Conservation (phyloP, 1,139 yeast species). For the Candida frijolesensis region DNA sequence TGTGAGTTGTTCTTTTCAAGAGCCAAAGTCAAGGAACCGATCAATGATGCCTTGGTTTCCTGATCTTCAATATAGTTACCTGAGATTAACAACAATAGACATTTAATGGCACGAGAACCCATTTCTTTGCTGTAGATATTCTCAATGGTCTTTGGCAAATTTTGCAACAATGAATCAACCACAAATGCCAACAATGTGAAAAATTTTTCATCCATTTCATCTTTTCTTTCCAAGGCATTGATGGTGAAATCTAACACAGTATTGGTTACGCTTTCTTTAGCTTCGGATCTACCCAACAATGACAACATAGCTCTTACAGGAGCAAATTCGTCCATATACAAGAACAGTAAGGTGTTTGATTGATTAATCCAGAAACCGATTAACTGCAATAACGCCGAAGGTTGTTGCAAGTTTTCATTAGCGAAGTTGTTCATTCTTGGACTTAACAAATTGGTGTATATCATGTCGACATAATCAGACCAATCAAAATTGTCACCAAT, state of each 20-base stretch:
- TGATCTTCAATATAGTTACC: conserved; percentile 62
- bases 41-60: conserved; percentile 55
- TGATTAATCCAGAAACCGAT: conserved; percentile 64
- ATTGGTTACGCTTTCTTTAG: conserved; percentile 68
- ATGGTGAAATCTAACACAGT: conserved; percentile 60
- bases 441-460: conserved; percentile 56
- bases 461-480: conserved; percentile 52
- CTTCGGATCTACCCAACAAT: conserved; percentile 53
- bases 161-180: conserved; percentile 55
- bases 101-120: conserved; percentile 53
- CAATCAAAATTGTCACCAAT: conserved; percentile 56
- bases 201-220: conserved; percentile 43
- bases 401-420: conserved; percentile 77
- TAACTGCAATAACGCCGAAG: conserved; percentile 75
- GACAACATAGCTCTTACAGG: conserved; percentile 59
- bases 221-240: conserved; percentile 38
- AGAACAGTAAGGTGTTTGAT: conserved; percentile 50
- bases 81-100: conserved; percentile 58
- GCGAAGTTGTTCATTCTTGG: conserved; percentile 72
- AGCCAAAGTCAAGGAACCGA: conserved; percentile 61
- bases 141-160: conserved; percentile 53
- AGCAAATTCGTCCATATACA: conserved; percentile 57
- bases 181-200: conserved; percentile 54
- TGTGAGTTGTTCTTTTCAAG: conserved; percentile 63
- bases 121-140: conserved; percentile 49